Evolutionary conservation across 257 asterid genomes (phyloP).

Genomic region (Primulina huaijiensis): DNA sequence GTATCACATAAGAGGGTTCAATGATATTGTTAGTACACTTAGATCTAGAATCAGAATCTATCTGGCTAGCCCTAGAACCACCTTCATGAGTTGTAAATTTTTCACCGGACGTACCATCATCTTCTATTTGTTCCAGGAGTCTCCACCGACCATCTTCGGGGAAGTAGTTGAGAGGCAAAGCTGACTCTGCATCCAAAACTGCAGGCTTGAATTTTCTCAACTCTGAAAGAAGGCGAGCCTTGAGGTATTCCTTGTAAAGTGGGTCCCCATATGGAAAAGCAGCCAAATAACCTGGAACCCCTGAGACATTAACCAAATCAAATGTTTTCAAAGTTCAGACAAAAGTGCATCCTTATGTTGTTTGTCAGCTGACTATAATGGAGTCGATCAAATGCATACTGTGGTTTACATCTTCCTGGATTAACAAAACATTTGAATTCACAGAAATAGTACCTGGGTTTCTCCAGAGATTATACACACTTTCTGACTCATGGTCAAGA

Average conservation of each 20-base stretch:
- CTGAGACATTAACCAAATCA: slow-evolving; percentile 32
- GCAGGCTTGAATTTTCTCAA: slow-evolving; percentile 34
- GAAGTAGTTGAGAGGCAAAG: slow-evolving; percentile 54
- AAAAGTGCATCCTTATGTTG: slow-evolving; percentile 25
- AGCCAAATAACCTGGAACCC: slow-evolving; percentile 30
- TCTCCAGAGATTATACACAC: slow-evolving; percentile 25
- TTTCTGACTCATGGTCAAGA: slow-evolving; percentile 32
- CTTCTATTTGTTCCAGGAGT: slow-evolving; percentile 50
- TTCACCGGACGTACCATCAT: slow-evolving; percentile 29
- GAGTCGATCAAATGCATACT: slow-evolving; percentile 15
- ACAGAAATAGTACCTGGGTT: slow-evolving; percentile 26
- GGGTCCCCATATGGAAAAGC: slow-evolving; percentile 43
- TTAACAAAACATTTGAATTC: slow-evolving; percentile 29
- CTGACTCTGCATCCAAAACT: slow-evolving; percentile 41
- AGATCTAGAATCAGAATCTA: slow-evolving; percentile 23
- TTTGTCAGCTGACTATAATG: slow-evolving; percentile 20
- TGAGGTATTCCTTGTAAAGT: slow-evolving; percentile 50
- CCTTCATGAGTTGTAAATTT: slow-evolving; percentile 24
- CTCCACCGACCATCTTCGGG: slow-evolving; percentile 83
- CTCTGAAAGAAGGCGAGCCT: slow-evolving; percentile 41
- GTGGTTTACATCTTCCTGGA: slow-evolving; percentile 26
- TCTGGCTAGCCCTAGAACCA: slow-evolving; percentile 25
- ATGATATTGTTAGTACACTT: slow-evolving; percentile 36
- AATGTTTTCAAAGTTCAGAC: slow-evolving; percentile 29
- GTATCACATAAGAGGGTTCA: slow-evolving; percentile 66